Conservation (phyloP, 331 rosid genomes). For the Malus hybrid region DNA sequence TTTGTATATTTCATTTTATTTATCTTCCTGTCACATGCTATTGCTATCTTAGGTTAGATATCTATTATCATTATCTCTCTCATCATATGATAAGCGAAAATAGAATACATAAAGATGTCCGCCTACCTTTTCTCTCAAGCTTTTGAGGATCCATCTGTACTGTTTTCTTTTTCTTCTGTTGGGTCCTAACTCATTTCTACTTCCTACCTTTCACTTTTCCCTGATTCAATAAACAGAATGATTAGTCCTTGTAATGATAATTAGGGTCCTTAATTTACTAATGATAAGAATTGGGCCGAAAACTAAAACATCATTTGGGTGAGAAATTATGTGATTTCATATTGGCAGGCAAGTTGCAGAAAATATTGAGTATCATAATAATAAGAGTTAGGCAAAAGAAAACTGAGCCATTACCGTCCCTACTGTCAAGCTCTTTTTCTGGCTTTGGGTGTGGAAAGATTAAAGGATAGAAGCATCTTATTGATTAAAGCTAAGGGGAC, state of each 20-base stretch:
- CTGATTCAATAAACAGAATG: neutral
- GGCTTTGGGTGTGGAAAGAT: neutral
- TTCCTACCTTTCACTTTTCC: neutral
- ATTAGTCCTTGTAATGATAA: neutral
- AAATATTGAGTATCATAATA: neutral
- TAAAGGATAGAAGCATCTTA: neutral
- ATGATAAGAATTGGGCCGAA: too few species aligned
- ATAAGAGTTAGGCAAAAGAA: slow-evolving; percentile 17
- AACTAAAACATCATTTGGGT: too few species aligned
- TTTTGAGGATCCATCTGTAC: neutral
- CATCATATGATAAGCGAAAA: too few species aligned
- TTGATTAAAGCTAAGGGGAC: slow-evolving; percentile 28
- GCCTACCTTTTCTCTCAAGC: neutral
- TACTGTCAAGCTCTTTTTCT: neutral
- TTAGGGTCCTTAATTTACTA: neutral
- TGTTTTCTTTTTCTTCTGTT: neutral
- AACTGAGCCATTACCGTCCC: slow-evolving; percentile 1
- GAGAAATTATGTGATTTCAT: too few species aligned
- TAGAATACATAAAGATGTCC: neutral
- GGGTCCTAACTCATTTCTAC: neutral
- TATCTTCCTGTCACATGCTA: too few species aligned
- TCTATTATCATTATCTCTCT: too few species aligned
- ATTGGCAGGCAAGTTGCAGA: neutral
- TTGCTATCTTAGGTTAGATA: too few species aligned
- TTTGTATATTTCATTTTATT: too few species aligned